Base-by-base conservation (phyloP, 495 filamentous ascomycete species). In the Corynascus novoguineensis region DNA sequence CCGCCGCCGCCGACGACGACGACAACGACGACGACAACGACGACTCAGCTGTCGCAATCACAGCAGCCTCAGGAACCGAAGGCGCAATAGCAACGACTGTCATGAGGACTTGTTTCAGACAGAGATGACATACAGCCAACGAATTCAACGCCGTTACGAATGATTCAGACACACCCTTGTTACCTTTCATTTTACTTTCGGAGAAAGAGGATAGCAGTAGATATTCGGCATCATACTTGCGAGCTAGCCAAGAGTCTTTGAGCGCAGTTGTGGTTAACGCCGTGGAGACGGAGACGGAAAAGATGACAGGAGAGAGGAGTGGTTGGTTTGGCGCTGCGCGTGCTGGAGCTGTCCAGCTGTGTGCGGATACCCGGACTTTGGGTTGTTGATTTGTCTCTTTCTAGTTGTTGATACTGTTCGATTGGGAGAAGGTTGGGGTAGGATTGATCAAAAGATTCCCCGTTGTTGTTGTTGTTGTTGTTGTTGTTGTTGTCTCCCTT, bases 121-220 rank as follows among this genome's bases (percentile, higher is more conserved):
- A 22, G 14, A 34, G 9, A 31, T 25, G 19, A 15, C 8, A 3
- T 24, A 44, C 19, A 5, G 6, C 46, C 15, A 22, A 53, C 8
- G 34, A 52, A 25, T 52, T 41, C 17, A 27, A 52, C 34, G 50
- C 50, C 50, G 50, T 42, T 42, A 53, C 25, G 35, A 53, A 41
- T 31, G 21, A 41, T 53, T 50, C 3, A 2, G 12, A 32, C 27
- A 31, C 21, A 28, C 10, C 19, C n/a, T 17, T 48, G n/a, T n/a
- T n/a, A 24, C 8, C n/a, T 38, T 17, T 35, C 4, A 34, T 31
- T 35, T 50, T 29, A 17, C n/a, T 11, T 35, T 19, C 11, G 27
- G 28, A 47, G 22, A 19, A 8, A 0, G 45, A 15, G 0, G 27
- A 22, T 1, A 8, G 46, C 7, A 22, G 47, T 35, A 29, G 44